Evolutionary conservation across 495 filamentous ascomycete genomes (phyloP).

Genomic region (Trichoderma asperelloides): DNA sequence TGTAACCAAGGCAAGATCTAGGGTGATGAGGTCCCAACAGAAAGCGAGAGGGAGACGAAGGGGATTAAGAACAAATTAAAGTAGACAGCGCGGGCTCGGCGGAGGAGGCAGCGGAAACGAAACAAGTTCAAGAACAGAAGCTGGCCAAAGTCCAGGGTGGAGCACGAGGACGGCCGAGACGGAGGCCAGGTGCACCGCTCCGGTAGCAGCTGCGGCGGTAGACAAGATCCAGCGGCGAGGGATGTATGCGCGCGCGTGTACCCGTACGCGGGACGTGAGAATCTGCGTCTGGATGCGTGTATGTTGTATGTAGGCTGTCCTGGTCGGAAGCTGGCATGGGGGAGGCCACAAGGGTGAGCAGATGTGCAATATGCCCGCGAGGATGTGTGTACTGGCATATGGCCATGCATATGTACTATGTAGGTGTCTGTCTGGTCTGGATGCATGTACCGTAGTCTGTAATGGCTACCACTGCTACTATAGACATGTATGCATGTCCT

Average conservation of each 20-base stretch:
- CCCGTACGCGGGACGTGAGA: constrained; percentile 5
- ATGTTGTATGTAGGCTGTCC: constrained; percentile 1
- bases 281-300: neutral
- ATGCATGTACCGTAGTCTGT: neutral
- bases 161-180: constrained; percentile 7
- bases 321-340: constrained; percentile 6
- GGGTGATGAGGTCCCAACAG: neutral
- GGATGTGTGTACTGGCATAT: neutral
- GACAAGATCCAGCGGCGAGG: constrained; percentile 5
- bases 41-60: neutral
- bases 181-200: constrained; percentile 6
- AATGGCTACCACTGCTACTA: too few species aligned
- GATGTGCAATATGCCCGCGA: constrained; percentile 20
- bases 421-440: constrained; percentile 21
- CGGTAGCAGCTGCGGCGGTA: constrained; percentile 4
- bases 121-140: constrained; percentile 8
- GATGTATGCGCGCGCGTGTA: constrained; percentile 8
- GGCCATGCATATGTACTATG: constrained; percentile 33
- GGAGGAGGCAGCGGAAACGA: constrained; percentile 7
- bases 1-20: neutral
- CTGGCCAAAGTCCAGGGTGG: constrained; percentile 1
- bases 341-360: constrained; percentile 14
- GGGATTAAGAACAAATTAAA: constrained; percentile 6
- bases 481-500: constrained; percentile 16
- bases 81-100: constrained; percentile 3